These are phyloP conservation scores for Ganoderma lucidum DNA, from an alignment of 1,284 basidiomycete genomes.

Conservation along the genomic window DNA sequence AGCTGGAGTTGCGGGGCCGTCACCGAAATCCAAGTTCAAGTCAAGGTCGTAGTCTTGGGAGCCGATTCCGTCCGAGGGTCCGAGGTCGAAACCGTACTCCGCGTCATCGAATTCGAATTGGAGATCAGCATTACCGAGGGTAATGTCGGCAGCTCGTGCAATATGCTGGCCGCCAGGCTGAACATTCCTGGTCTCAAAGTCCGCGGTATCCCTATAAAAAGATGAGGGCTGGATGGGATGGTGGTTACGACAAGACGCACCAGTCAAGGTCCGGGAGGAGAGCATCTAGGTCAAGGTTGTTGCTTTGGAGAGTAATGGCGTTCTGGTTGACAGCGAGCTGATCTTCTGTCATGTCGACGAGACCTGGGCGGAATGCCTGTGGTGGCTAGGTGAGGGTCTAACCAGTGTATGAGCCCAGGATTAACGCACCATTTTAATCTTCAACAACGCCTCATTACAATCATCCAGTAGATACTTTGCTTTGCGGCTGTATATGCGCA, in stretches of 20 bases:
- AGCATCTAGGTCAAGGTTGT: slow-evolving; percentile 78
- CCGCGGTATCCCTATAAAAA: slow-evolving; percentile 64
- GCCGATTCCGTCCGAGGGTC: slow-evolving; percentile 83
- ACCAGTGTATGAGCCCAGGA: slow-evolving; percentile 23
- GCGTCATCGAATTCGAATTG: slow-evolving; percentile 65
- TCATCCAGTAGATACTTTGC: slow-evolving; percentile 98
- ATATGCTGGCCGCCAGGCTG: slow-evolving; percentile 80
- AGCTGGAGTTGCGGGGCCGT: slow-evolving; percentile 51
- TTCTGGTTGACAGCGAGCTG: slow-evolving; percentile 89
- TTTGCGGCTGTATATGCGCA: slow-evolving; percentile 97
- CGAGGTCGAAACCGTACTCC: slow-evolving; percentile 70
- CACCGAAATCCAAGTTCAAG: slow-evolving; percentile 77
- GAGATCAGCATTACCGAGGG: slow-evolving; percentile 75
- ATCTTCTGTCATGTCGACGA: slow-evolving; percentile 95
- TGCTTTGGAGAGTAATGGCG: slow-evolving; percentile 84
- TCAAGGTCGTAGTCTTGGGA: slow-evolving; percentile 85
- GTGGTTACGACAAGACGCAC: slow-evolving; percentile 46
- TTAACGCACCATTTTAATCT: slow-evolving; percentile 87
- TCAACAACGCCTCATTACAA: slow-evolving; percentile 94
- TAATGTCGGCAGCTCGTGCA: slow-evolving; percentile 86
- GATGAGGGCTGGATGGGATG: slow-evolving; percentile 10
- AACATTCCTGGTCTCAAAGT: slow-evolving; percentile 74
- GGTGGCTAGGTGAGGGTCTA: slow-evolving; percentile 7
- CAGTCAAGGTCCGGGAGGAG: slow-evolving; percentile 86
- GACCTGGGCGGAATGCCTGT: slow-evolving; percentile 91